phyloP scores from a whole-genome alignment of 1,284 basidiomycete species.

The Sanghuangporus sanghuang region DNA sequence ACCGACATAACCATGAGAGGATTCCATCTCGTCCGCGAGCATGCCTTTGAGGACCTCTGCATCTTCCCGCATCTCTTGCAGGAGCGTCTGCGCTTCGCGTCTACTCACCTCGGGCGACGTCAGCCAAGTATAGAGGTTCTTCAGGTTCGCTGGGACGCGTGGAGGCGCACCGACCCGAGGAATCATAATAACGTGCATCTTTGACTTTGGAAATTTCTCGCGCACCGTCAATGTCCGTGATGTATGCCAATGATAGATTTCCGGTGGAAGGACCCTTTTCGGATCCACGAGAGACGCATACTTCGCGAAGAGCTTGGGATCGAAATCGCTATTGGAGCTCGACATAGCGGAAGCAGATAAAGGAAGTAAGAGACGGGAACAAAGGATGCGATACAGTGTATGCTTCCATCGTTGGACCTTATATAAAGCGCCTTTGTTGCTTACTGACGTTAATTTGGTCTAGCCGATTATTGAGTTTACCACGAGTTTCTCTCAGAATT shows the following conservation, averaged over 20 bases:
- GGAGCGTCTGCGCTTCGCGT: conserved; percentile 44
- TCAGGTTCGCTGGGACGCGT: conserved; percentile 6
- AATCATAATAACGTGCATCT: conserved; percentile 79
- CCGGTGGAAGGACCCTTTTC: conserved; percentile 50
- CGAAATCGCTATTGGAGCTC: neutral
- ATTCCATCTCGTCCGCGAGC: conserved; percentile 80
- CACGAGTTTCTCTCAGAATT: neutral
- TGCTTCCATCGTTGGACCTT: neutral
- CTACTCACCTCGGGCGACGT: conserved; percentile 35
- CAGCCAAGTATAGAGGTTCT: conserved; percentile 5
- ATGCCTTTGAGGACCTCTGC: conserved; percentile 45
- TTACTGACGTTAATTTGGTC: neutral
- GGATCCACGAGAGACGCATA: conserved; percentile 46
- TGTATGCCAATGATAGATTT: conserved; percentile 57
- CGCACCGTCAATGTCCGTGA: conserved; percentile 67
- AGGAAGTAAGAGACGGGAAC: neutral
- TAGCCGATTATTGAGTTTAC: neutral
- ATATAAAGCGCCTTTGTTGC: neutral
- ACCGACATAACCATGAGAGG: conserved; percentile 77
- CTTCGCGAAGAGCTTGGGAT: neutral
- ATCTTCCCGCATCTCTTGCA: conserved; percentile 51
- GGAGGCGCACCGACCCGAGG: conserved; percentile 45
- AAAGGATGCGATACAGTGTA: neutral
- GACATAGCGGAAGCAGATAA: neutral
- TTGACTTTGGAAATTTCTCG: conserved; percentile 83